These are phyloP conservation scores for Rhodotorula paludigena DNA, from an alignment of 768 basidiomycete species.

Conservation along the genomic window DNA sequence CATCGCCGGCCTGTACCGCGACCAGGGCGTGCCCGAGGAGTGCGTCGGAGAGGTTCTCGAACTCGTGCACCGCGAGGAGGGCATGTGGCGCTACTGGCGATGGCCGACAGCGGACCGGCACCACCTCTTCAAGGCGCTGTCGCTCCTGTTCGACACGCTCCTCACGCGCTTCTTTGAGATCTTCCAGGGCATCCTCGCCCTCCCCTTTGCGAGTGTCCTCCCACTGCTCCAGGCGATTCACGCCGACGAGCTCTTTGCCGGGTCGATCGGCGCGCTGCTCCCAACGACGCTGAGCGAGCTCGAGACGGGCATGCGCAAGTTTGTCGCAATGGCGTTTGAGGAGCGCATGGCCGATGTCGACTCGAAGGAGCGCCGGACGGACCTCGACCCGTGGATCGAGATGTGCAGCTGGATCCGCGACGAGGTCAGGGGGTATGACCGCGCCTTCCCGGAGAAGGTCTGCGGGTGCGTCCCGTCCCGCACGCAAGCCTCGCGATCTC, in stretches of 20 bases:
- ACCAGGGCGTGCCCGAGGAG: conserved; percentile 79
- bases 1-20: conserved; percentile 79
- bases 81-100: conserved; percentile 62
- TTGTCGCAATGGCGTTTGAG: conserved; percentile 33
- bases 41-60: conserved; percentile 86
- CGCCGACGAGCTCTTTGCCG: conserved; percentile 33
- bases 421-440: conserved; percentile 71
- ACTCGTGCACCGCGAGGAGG: conserved; percentile 62
- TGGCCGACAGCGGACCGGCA: conserved; percentile 69
- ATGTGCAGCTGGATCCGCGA: conserved; percentile 90
- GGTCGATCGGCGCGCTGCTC: conserved; percentile 17
- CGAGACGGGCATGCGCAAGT: conserved; percentile 34
- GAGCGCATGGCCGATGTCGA: conserved; percentile 44
- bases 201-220: conserved; percentile 65
- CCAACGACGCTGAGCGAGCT: conserved; percentile 19
- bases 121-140: conserved; percentile 48
- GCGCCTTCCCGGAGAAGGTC: conserved; percentile 77
- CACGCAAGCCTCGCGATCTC: not conserved
- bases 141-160: conserved; percentile 76
- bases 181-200: conserved; percentile 67
- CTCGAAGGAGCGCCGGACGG: conserved; percentile 54
- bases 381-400: conserved; percentile 70
- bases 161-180: conserved; percentile 76
- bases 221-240: conserved; percentile 53
- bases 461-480: conserved; percentile 58